These are phyloP conservation scores for Sporothrix protearum DNA, from an alignment of 2,329 filamentous ascomycete species.

Conservation along the genomic window DNA sequence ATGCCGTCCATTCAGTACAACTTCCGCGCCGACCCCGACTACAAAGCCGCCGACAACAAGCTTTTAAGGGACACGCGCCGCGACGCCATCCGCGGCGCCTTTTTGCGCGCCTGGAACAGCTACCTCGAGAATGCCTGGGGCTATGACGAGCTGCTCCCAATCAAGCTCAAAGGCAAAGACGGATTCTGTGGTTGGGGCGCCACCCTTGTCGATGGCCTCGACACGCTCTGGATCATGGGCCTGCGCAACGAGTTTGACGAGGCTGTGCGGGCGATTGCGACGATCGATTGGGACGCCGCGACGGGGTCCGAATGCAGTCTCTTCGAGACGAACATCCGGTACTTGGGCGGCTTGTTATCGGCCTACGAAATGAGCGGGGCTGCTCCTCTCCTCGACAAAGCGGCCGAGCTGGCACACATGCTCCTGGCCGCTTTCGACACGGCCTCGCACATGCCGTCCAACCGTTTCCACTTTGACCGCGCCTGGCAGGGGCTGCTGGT, in stretches of 20 bases:
- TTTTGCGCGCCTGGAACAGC: constrained; percentile 42
- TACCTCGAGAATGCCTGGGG: constrained; percentile 66
- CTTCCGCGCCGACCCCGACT: constrained; percentile 28
- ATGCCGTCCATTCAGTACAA: constrained; percentile 45
- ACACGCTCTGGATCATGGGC: constrained; percentile 85
- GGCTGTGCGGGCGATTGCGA: constrained; percentile 64
- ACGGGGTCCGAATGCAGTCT: constrained; percentile 57
- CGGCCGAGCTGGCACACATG: constrained; percentile 72
- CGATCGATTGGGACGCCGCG: constrained; percentile 71
- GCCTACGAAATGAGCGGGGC: constrained; percentile 85
- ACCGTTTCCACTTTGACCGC: constrained; percentile 52
- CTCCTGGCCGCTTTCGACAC: constrained; percentile 83
- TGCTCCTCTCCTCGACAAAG: constrained; percentile 67
- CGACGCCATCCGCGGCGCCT: constrained; percentile 23
- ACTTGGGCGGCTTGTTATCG: constrained; percentile 78
- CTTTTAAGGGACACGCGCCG: constrained; percentile 20
- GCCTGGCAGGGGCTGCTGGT: constrained; percentile 37
- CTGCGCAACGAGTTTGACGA: constrained; percentile 74
- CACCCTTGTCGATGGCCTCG: constrained; percentile 76
- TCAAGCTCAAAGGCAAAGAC: constrained; percentile 65
- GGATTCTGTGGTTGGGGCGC: constrained; percentile 90
- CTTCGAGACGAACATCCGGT: constrained; percentile 89
- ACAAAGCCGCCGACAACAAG: constrained; percentile 5
- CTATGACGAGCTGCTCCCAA: constrained; percentile 78
- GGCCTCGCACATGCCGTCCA: constrained; percentile 64